Base-by-base conservation (phyloP, 768 basidiomycete species). In the Kwoniella europaea region DNA sequence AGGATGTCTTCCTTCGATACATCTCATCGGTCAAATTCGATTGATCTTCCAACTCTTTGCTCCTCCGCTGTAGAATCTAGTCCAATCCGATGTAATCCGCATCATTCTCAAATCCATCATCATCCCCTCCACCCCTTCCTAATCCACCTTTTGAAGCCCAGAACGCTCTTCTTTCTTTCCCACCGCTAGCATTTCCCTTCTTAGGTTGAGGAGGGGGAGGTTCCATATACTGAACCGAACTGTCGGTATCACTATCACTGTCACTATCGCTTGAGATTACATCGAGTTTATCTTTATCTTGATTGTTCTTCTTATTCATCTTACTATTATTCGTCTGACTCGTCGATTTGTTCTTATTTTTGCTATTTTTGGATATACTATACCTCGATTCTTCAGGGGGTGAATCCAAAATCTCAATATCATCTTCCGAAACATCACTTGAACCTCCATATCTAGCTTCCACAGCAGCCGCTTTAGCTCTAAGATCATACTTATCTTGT, bases 331-430 rank as follows among this genome's bases (percentile, higher is more conserved):
- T 35, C 22, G 24, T 65, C 13, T 24, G 20, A 53, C 50, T 71
- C 20, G 29, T 52, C 16, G 63, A 13, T 50, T 54, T 56, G 12
- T 15, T 10, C 13, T 60, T 68, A 13, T 24, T 27, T 53, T 57
- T 63, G 52, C 35, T 35, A 35, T 53, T 46, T 27, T 63, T 59
- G 24, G 64, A 54, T 10, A 77, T 29, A 20, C 58, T 65, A 57
- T 79, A 79, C 59, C 78, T 63, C 43, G 74, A 74, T 15, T 79
- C 77, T 22, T 72, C 74, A 55, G 67, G 67, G 12, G 67, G 67
- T 16, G 59, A 61, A 46, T 59, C 58, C 10, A 68, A 46, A 18
- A 68, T 63, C 61, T 68, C 67, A 55, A 68, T 63, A 7, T 41
- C 50, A 50, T 68, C 67, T 50, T 68, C 60, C 13, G 67, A 68